Conservation (phyloP, 2,329 filamentous ascomycete genomes). For the Monilinia vaccinii-corymbosi region DNA sequence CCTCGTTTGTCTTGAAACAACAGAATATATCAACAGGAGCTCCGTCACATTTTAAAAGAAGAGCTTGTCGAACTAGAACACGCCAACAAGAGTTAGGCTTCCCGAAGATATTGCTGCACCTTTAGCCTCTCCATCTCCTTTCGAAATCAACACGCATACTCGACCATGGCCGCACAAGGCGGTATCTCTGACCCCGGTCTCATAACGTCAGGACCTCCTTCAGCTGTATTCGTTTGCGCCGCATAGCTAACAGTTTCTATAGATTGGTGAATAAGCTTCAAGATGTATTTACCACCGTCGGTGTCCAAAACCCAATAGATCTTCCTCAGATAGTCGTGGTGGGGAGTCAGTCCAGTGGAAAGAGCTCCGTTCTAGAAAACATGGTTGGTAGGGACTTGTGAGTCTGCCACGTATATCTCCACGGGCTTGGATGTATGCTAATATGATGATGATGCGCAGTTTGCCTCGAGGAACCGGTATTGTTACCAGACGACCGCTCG, state of each 20-base stretch:
- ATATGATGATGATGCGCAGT: constrained; percentile 39
- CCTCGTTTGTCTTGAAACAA: constrained; percentile 9
- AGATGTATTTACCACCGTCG: constrained; percentile 97
- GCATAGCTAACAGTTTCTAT: constrained; percentile 21
- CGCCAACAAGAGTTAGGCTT: background rate
- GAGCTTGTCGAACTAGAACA: background rate
- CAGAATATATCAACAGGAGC: constrained; percentile 6
- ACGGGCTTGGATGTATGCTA: constrained; percentile 20
- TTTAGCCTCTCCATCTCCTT: background rate
- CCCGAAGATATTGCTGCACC: background rate
- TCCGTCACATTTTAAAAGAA: background rate
- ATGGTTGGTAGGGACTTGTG: constrained; percentile 99
- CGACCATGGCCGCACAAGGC: constrained; percentile 32
- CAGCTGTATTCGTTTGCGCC: constrained; percentile 19
- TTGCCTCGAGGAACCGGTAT: constrained; percentile 96
- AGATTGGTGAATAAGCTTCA: constrained; percentile 97
- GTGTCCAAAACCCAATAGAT: constrained; percentile 98
- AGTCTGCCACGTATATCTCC: constrained; percentile 33
- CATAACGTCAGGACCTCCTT: constrained; percentile 45
- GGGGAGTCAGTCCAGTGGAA: constrained; percentile 96
- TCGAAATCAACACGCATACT: background rate
- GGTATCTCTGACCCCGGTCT: constrained; percentile 59
- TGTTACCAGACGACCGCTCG: constrained; percentile 88
- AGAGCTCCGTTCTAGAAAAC: constrained; percentile 98
- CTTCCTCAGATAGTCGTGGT: constrained; percentile 97